Base-by-base conservation (phyloP, 352 stramenopile genomes). In the Pythium phragmiticola region DNA sequence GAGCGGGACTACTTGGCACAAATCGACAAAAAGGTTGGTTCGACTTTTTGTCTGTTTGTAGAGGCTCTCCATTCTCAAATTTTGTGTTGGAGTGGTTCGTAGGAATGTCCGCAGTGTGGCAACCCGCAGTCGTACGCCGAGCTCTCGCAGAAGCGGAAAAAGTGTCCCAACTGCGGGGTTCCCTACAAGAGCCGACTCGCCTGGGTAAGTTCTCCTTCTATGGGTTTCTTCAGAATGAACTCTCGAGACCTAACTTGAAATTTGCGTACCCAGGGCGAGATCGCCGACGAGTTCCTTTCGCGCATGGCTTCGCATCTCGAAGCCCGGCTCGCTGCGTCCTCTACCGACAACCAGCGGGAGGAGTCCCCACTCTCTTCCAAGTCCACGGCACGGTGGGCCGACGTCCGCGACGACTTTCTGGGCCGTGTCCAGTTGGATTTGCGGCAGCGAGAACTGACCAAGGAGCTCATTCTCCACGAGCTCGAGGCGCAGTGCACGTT, bases 111-210 rank as follows among this genome's bases (percentile, higher is more conserved):
- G n/a, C 67, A 60, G 39, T 92, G 83, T 41, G 80, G 83, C 11
- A 92, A 87, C 34, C 67, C 78, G 19, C 83, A 92, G 55, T 90
- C 81, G 50, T 90, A 90, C 57, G 73, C 81, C 36, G 83, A 92
- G 60, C 73, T 90, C 23, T 82, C 78, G 3, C 83, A 92, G 48
- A 92, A 92, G 74, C 76, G 83, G 12, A 92, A 89, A 57, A 89
- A 89, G 33, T 92, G 81, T 43, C 83, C 81, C 17, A 92, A 92
- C 54, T 92, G 83, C 55, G 81, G 79, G 19, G 74, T 87, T 41
- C 73, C 75, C 11, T 92, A 92, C 69, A 79, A 76, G 58, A 84
- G 68, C 37, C 79, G 78, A 28, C 74, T 90, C 36, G 77, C 81
- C 3, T 92, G 83, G 83, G 83, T 89, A 47, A 43, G 70, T 76